A percentile compares a stretch with the other conserved stretches of the same genome.
phyloP scores from a whole-genome alignment of 495 filamentous ascomycete genomes.

The Tricharina praecox region DNA sequence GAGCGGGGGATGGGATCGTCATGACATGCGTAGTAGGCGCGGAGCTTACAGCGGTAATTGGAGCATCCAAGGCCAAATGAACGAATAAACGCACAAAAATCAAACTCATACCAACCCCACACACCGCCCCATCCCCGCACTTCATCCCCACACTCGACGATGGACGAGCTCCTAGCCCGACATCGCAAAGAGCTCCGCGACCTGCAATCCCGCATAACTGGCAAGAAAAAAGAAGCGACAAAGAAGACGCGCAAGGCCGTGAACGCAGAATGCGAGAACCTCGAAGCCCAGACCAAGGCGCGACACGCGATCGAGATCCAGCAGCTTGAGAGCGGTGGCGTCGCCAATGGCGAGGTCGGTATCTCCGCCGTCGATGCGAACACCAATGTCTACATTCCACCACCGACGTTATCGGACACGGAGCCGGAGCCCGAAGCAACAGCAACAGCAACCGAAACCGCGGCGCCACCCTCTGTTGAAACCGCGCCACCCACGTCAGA shows the following conservation, averaged over 20 bases:
- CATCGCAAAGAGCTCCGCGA: constrained; percentile 84
- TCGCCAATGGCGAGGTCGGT: constrained; percentile 25
- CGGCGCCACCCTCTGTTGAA: constrained; percentile 10
- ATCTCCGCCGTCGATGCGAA: not conserved
- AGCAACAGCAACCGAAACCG: constrained; percentile 4
- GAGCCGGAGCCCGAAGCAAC: constrained; percentile 18
- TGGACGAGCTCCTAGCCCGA: constrained; percentile 60
- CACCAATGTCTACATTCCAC: constrained; percentile 5
- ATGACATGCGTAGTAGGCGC: too few species aligned
- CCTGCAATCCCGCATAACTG: constrained; percentile 64
- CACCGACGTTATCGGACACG: constrained; percentile 13
- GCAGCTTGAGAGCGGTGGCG: too few species aligned
- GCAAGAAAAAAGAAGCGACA: constrained; percentile 86
- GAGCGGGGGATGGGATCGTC: too few species aligned
- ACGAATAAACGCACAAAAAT: too few species aligned
- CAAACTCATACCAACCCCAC: not conserved
- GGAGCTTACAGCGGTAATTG: too few species aligned
- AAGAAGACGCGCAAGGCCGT: constrained; percentile 90
- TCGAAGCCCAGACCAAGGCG: constrained; percentile 53
- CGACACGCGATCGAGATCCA: constrained; percentile 50
- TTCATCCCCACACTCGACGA: too few species aligned
- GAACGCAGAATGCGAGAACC: constrained; percentile 61
- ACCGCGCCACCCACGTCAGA: constrained; percentile 3
- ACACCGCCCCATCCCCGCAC: too few species aligned
- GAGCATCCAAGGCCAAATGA: too few species aligned